Base-by-base conservation (phyloP, 768 basidiomycete genomes). In the Rhodotorula sphaerocarpa region DNA sequence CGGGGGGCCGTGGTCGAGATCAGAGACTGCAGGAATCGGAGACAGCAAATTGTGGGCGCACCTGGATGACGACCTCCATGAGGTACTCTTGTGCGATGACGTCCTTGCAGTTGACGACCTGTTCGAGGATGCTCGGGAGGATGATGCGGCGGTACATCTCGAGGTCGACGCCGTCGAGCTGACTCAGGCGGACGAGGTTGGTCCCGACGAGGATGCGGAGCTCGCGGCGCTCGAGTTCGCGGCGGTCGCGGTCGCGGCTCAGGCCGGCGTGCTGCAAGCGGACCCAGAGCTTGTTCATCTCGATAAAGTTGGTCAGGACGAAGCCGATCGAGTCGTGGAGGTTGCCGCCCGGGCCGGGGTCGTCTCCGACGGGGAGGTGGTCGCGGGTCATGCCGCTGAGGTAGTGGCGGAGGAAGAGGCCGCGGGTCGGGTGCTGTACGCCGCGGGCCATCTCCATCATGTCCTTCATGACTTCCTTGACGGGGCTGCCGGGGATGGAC, bases 281-380 rank as follows among this genome's bases (percentile, higher is more conserved):
- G 5, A 99, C 93, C 95, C 95, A 97, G 28, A 97, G 84, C 75
- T 97, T 99, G 81, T 97, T 97, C 93, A 97, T 99, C 74, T 99
- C 95, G 74, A 99, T 90, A 73, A 99, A 97, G 76, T 97, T 97
- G 63, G 91, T 96, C 62, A 99, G 81, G 44, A 96, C 91, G 74
- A 97, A 97, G 5, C 83, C 83, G 66, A 89, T 93, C 1, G 92
- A 96, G 76, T 99, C 95, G 77, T 91, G 86, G 3, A 99, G 79
- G 73, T 90, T 88, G 51, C 93, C 95, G 51, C 79, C 75, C 21
- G 91, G 88, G 23, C 93, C 90, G 46, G 81, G 70, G 50, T 88
- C 89, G 46, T 78, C 75, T 12, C 90, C 90, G n/a, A 92, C 75
- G 1, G 95, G 95, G n/a, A 99, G 77, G 73, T 93, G 84, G 73